Conservation (phyloP, 345 rosid genomes). For the Citrus medica region DNA sequence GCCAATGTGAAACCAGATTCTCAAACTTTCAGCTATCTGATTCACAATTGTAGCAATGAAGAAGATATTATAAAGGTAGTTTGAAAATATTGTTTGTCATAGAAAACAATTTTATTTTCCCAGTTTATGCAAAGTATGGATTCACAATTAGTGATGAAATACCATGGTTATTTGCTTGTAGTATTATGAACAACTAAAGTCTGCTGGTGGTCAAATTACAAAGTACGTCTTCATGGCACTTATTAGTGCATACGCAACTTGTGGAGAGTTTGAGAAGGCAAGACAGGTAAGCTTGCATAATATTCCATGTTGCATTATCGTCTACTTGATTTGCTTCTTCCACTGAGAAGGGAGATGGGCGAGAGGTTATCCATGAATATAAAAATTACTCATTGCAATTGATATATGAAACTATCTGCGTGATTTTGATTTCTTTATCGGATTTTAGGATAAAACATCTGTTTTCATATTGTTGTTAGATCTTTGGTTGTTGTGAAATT, state of each 20-base stretch:
- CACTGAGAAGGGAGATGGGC: not conserved
- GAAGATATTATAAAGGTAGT: slow-evolving; percentile 64
- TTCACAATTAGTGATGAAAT: not conserved
- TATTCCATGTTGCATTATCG: not conserved
- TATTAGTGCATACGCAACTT: slow-evolving; percentile 67
- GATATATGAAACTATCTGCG: not conserved
- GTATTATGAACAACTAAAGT: slow-evolving; percentile 53
- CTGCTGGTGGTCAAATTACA: slow-evolving; percentile 38
- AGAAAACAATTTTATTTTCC: not conserved
- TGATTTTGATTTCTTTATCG: not conserved
- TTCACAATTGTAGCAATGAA: slow-evolving; percentile 50
- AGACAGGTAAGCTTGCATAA: slow-evolving; percentile 52
- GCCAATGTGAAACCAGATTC: slow-evolving; percentile 75
- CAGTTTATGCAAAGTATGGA: not conserved
- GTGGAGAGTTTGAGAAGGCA: slow-evolving; percentile 78
- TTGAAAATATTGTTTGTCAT: slow-evolving; percentile 1
- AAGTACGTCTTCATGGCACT: slow-evolving; percentile 67
- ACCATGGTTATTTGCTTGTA: slow-evolving; percentile 24
- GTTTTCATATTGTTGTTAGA: not conserved
- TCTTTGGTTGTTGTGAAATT: not conserved
- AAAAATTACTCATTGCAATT: not conserved
- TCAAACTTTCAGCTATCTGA: slow-evolving; percentile 62
- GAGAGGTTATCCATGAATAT: not conserved
- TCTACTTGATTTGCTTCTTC: not conserved
- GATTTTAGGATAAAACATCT: not conserved